Conservation (phyloP, 108 stramenopile species). For the Conticribra weissflogii region DNA sequence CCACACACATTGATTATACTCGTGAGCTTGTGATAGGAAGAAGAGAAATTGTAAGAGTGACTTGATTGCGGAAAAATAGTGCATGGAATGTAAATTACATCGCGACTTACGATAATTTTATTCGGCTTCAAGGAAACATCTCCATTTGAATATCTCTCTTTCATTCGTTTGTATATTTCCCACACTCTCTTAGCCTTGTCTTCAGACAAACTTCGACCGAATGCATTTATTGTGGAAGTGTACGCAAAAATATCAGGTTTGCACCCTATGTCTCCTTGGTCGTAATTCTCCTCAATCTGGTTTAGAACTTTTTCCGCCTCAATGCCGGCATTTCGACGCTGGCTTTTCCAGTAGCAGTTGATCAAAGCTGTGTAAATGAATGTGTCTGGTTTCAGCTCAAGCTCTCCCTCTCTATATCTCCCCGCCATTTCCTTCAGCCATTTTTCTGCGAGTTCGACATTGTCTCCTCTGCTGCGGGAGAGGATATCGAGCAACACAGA, state of each 20-base stretch:
- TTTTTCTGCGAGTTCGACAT: constrained; percentile 24
- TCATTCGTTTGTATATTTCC: constrained; percentile 43
- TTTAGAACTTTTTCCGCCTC: constrained; percentile 30
- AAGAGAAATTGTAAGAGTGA: not conserved
- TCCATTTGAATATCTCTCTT: constrained; percentile 33
- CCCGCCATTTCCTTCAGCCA: constrained; percentile 48
- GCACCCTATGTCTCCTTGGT: constrained; percentile 29
- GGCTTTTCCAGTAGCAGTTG: constrained; percentile 44
- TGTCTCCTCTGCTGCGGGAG: constrained; percentile 10
- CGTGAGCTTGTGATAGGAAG: constrained; percentile 26
- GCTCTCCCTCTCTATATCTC: constrained; percentile 23
- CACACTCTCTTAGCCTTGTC: constrained; percentile 40
- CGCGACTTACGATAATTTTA: constrained; percentile 39
- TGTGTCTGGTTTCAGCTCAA: constrained; percentile 38
- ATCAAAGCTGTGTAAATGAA: constrained; percentile 43
- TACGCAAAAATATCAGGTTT: constrained; percentile 45
- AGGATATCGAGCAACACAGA: constrained; percentile 41
- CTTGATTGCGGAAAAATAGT: not conserved
- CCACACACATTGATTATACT: constrained; percentile 40
- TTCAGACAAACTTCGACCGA: constrained; percentile 26
- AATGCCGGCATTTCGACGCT: constrained; percentile 26
- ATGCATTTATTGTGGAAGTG: constrained; percentile 37
- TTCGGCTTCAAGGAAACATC: constrained; percentile 41
- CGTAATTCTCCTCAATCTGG: constrained; percentile 34
- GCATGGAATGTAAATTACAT: not conserved